phyloP scores from a whole-genome alignment of 2,329 filamentous ascomycete species.

The Exophiala sp. region DNA sequence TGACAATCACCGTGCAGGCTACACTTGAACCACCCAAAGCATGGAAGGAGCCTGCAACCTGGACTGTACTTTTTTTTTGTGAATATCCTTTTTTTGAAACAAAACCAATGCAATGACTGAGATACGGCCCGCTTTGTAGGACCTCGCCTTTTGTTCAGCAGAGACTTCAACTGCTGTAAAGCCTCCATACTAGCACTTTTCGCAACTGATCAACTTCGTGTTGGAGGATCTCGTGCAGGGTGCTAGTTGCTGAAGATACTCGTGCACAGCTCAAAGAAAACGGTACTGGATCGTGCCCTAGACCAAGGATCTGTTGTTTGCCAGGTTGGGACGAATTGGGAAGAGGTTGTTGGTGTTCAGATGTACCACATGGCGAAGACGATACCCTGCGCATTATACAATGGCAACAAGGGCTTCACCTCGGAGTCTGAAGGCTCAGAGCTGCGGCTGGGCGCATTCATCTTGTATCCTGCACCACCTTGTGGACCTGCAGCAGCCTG shows the following conservation, averaged over 20 bases:
- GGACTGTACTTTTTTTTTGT: slow-evolving; percentile 24
- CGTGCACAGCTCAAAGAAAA: background rate
- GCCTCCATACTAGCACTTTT: background rate
- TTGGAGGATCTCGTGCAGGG: background rate
- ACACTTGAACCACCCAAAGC: slow-evolving; percentile 23
- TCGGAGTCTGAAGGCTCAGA: slow-evolving; percentile 32
- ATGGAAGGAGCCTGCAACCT: slow-evolving; percentile 18
- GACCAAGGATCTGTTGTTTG: background rate
- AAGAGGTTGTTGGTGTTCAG: slow-evolving; percentile 9
- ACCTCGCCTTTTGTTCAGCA: slow-evolving; percentile 29
- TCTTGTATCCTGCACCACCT: slow-evolving; percentile 37
- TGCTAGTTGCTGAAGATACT: background rate
- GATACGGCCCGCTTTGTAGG: slow-evolving; percentile 22
- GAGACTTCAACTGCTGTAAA: slow-evolving; percentile 28
- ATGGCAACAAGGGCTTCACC: slow-evolving; percentile 33
- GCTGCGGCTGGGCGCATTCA: slow-evolving; percentile 29
- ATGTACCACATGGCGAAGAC: slow-evolving; percentile 42
- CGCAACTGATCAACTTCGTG: background rate
- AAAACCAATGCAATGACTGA: slow-evolving; percentile 6
- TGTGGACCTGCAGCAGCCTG: slow-evolving; percentile 39
- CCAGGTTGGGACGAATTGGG: background rate
- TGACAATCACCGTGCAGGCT: slow-evolving; percentile 18
- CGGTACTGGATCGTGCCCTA: background rate
- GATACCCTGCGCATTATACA: slow-evolving; percentile 29
- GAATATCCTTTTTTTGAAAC: slow-evolving; percentile 13